Percentiles rank a stretch among this genome's conserved stretches.
These are phyloP conservation scores for Yamadazyma membranifaciens DNA, from an alignment of 1,139 yeast genomes.

Conservation along the genomic window DNA sequence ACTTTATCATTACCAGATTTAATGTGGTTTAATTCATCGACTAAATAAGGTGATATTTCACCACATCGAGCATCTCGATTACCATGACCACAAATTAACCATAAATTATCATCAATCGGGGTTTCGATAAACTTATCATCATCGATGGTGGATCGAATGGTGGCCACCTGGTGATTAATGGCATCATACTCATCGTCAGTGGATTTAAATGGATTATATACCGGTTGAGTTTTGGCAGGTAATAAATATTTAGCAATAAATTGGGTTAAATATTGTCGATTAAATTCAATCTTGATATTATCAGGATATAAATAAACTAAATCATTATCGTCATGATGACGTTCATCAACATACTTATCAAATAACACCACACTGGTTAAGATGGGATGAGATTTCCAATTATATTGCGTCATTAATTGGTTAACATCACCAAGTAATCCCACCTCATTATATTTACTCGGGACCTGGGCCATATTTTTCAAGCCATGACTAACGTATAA, in stretches of 20 bases:
- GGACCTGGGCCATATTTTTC: slow-evolving; percentile 43
- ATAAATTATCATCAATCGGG: slow-evolving; percentile 22
- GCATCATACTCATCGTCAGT: not conserved
- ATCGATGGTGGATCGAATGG: not conserved
- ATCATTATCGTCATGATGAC: slow-evolving; percentile 16
- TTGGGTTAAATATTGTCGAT: slow-evolving; percentile 26
- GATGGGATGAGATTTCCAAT: slow-evolving; percentile 46
- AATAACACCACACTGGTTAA: slow-evolving; percentile 45
- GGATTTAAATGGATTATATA: slow-evolving; percentile 33
- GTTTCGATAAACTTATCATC: slow-evolving; percentile 19
- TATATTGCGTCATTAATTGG: not conserved
- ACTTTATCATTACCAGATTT: slow-evolving; percentile 3
- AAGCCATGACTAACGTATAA: slow-evolving; percentile 46
- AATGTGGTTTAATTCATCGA: slow-evolving; percentile 40
- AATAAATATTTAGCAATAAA: slow-evolving; percentile 45
- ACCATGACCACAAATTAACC: slow-evolving; percentile 66
- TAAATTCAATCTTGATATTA: slow-evolving; percentile 36
- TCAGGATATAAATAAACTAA: slow-evolving; percentile 57
- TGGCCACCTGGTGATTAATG: not conserved
- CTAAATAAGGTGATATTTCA: slow-evolving; percentile 53
- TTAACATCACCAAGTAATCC: slow-evolving; percentile 3
- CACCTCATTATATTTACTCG: slow-evolving; percentile 32
- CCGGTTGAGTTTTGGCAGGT: slow-evolving; percentile 23
- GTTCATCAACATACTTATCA: slow-evolving; percentile 13
- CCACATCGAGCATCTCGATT: slow-evolving; percentile 70